Base-by-base conservation (phyloP, 352 stramenopile genomes). In the Halophytophthora batemanensis region DNA sequence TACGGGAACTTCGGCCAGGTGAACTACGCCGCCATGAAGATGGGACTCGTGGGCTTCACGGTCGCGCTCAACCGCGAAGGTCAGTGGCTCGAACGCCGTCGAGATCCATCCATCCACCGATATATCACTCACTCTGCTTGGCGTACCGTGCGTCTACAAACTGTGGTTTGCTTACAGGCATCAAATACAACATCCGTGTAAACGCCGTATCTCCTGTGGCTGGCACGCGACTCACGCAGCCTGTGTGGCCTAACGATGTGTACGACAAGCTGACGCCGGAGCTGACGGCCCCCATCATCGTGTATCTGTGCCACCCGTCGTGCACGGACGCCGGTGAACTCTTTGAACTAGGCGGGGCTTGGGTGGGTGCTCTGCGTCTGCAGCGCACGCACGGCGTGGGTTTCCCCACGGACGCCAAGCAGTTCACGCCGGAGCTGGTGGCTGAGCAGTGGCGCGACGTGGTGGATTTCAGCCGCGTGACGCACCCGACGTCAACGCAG, bases 21-120 rank as follows among this genome's bases (percentile, higher is more conserved):
- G 36, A 88, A 90, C 63, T 91, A 91, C 53, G 76, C 75, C 6
- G 66, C 80, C n/a, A 78, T 82, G 64, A 91, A 91, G 48, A 85
- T 86, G 70, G 80, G 71, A 2, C 59, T 91, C 23, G 74, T 78
- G 21, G 80, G 80, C 38, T 85, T 91, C 44, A 87, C 75, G 0
- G 68, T 77, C 33, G 74, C 80, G 25, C 62, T 91, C 22, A 82
- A 82, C 49, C 73, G 74, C 33, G 80, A 91, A 80, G 79, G 75
- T 79, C 36, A 25, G 31, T 18, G 41, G 5, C 3, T n/a, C n/a
- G n/a, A n/a, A n/a, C n/a, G n/a, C n/a, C n/a, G n/a, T n/a, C n/a
- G n/a, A n/a, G n/a, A n/a, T n/a, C n/a, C n/a, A n/a, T n/a, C n/a
- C n/a, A n/a, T n/a, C n/a, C n/a, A n/a, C n/a, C n/a, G n/a, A n/a